Conservation (phyloP, 1,284 basidiomycete genomes). For the Ceratobasidium sp. region DNA sequence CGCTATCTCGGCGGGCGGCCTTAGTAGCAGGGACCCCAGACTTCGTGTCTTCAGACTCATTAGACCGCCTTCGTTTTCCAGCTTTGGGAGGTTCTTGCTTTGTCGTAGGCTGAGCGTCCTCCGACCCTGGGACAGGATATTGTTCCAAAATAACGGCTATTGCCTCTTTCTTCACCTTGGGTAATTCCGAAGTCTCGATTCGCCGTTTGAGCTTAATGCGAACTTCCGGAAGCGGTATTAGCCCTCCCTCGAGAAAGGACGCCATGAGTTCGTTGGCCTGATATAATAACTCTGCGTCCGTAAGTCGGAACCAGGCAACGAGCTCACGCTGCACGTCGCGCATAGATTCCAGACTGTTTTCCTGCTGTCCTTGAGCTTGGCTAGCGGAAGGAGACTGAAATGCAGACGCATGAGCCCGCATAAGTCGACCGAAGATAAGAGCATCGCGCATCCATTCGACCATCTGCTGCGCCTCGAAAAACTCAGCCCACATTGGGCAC, state of each 20-base stretch:
- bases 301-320: conserved; percentile 87
- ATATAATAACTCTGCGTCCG: conserved; percentile 88
- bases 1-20: conserved; percentile 6
- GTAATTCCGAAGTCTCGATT: conserved; percentile 1
- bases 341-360: conserved; percentile 64
- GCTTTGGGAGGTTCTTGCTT: background rate
- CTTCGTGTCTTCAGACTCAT: conserved; percentile 6
- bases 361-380: conserved; percentile 53
- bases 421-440: conserved; percentile 87
- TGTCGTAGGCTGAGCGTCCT: background rate
- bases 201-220: conserved; percentile 12
- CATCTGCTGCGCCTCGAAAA: conserved; percentile 86
- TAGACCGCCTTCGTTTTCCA: conserved; percentile 19
- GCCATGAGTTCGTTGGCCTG: conserved; percentile 87
- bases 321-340: conserved; percentile 83
- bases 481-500: conserved; percentile 84
- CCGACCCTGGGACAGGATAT: background rate
- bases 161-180: conserved; percentile 8
- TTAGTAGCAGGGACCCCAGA: conserved; percentile 1
- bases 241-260: conserved; percentile 72
- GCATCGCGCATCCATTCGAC: conserved; percentile 97
- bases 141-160: conserved; percentile 25
- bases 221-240: conserved; percentile 4
- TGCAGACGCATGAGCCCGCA: conserved; percentile 81
- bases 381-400: conserved; percentile 75